phyloP scores from a whole-genome alignment of 345 rosid species.

The Pelargonium nanum region DNA sequence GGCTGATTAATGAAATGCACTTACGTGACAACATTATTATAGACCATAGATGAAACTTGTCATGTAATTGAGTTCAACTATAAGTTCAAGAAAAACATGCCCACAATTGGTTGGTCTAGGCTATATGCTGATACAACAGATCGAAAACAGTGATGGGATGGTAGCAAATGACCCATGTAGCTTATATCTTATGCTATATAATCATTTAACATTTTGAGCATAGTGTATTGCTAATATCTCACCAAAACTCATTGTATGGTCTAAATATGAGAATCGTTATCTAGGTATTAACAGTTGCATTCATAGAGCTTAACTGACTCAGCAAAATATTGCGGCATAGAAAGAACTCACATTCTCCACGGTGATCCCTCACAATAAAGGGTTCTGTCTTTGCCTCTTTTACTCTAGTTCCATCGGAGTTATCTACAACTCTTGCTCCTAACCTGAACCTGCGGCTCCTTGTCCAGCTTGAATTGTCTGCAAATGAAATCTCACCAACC shows the following conservation, averaged over 20 bases:
- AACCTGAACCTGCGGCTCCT: constrained; percentile 94
- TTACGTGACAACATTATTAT: not conserved
- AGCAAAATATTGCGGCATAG: constrained; percentile 7
- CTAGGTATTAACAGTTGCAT: not conserved
- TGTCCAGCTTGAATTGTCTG: constrained; percentile 99
- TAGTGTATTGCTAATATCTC: too few relatives aligned
- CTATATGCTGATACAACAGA: too few relatives aligned
- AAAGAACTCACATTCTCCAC: constrained; percentile 82
- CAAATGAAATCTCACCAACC: constrained; percentile 67
- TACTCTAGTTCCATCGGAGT: constrained; percentile 42
- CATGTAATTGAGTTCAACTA: too few relatives aligned
- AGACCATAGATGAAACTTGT: too few relatives aligned
- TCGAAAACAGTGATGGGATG: too few relatives aligned
- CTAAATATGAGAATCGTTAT: not conserved
- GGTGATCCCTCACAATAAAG: constrained; percentile 95
- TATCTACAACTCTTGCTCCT: constrained; percentile 71
- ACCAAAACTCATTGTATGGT: too few relatives aligned
- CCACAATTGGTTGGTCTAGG: too few relatives aligned
- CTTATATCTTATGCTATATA: too few relatives aligned
- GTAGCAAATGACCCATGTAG: too few relatives aligned
- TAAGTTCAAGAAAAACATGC: too few relatives aligned
- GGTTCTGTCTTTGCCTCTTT: constrained; percentile 80
- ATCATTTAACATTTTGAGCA: too few relatives aligned
- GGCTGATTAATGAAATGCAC: too few relatives aligned
- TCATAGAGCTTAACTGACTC: not conserved